phyloP scores from a whole-genome alignment of 164 flowering plant genomes.

The Vitis labrusca region DNA sequence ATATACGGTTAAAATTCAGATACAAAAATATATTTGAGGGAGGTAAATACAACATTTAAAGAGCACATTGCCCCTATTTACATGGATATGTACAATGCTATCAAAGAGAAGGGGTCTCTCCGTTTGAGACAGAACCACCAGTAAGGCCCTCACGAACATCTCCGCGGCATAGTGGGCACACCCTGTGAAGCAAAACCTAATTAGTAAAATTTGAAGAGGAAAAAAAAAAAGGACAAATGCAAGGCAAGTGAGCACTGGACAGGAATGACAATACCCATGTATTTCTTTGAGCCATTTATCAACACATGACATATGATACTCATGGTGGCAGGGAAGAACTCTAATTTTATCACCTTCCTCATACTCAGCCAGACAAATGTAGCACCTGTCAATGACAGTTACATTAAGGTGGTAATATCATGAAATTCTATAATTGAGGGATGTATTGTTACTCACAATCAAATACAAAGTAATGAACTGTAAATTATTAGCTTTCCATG shows the following conservation, averaged over 20 bases:
- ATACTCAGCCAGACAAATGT: slow-evolving; percentile 78
- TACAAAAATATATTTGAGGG: background rate
- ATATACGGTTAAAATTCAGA: background rate
- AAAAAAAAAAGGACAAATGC: background rate
- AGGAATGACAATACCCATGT: slow-evolving; percentile 50
- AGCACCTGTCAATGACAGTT: slow-evolving; percentile 42
- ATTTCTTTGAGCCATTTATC: slow-evolving; percentile 91
- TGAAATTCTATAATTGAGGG: too few species aligned
- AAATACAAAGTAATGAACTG: too few species aligned
- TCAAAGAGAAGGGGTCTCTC: slow-evolving; percentile 21
- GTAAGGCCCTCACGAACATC: slow-evolving; percentile 55
- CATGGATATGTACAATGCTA: slow-evolving; percentile 25
- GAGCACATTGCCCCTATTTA: slow-evolving; percentile 7
- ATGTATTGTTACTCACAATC: too few species aligned
- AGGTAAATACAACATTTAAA: background rate
- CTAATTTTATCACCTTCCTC: slow-evolving; percentile 77
- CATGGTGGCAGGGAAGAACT: slow-evolving; percentile 79
- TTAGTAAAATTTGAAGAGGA: background rate
- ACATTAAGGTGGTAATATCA: too few species aligned
- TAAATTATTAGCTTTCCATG: too few species aligned
- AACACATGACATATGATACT: slow-evolving; percentile 72
- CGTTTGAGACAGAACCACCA: slow-evolving; percentile 26
- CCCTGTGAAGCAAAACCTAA: slow-evolving; percentile 33
- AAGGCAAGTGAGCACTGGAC: background rate
- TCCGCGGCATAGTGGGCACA: slow-evolving; percentile 85